These are phyloP conservation scores for Arthroderma uncinatum DNA, from an alignment of 2,329 filamentous ascomycete genomes.

Conservation along the genomic window DNA sequence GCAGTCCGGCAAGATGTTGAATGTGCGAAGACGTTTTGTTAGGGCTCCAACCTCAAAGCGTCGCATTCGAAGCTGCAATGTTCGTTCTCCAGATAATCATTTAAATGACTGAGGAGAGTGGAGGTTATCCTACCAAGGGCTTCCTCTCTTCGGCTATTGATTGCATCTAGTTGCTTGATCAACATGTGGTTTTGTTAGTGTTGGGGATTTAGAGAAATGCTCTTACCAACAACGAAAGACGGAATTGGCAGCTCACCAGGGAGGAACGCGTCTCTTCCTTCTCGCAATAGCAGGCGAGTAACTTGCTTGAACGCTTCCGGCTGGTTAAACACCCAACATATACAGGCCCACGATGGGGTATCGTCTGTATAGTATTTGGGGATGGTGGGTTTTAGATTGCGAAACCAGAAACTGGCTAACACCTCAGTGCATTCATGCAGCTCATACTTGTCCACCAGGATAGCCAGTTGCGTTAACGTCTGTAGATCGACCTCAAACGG, in stretches of 20 bases:
- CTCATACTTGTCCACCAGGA: conserved; percentile 17
- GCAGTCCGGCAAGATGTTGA: conserved; percentile 13
- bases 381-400: conserved; percentile 12
- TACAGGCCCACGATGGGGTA: conserved; percentile 14
- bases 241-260: conserved; percentile 14
- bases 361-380: conserved; percentile 13
- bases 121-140: conserved; percentile 11
- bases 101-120: conserved; percentile 12
- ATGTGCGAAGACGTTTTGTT: conserved; percentile 12
- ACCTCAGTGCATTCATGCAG: conserved; percentile 14
- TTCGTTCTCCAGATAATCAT: conserved; percentile 15
- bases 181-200: too few species aligned
- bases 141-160: conserved; percentile 13
- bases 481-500: conserved; percentile 12
- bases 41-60: conserved; percentile 13
- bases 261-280: conserved; percentile 11
- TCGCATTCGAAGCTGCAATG: conserved; percentile 17
- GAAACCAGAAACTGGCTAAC: conserved; percentile 16
- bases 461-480: conserved; percentile 14
- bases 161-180: conserved; percentile 7
- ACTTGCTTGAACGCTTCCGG: conserved; percentile 12
- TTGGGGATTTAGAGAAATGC: not conserved
- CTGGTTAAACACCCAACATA: conserved; percentile 15
- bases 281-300: conserved; percentile 13
- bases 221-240: conserved; percentile 12